Conservation (phyloP, 2,329 filamentous ascomycete species). For the Whalleya microplaca region DNA sequence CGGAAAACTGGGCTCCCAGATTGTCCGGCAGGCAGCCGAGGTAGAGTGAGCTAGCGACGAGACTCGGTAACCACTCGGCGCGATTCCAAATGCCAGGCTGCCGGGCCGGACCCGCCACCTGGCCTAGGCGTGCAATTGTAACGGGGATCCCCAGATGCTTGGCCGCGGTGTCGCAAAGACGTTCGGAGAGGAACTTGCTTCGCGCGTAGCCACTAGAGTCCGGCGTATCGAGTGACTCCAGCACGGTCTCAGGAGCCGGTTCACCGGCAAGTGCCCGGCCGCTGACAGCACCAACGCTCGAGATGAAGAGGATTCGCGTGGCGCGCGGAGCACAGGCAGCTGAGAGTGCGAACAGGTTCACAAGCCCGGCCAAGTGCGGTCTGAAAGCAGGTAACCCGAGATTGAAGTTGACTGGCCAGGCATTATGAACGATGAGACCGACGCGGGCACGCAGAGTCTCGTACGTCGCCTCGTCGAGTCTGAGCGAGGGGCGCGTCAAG, state of each 20-base stretch:
- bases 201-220: conserved; percentile 29
- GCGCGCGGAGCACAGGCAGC: conserved; percentile 6
- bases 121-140: conserved; percentile 32
- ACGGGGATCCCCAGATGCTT: conserved; percentile 15
- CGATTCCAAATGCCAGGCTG: conserved; percentile 42
- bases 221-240: conserved; percentile 9
- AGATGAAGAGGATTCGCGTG: conserved; percentile 27
- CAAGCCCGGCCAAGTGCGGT: conserved; percentile 11
- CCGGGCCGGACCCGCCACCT: conserved; percentile 31
- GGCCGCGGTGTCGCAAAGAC: conserved; percentile 29
- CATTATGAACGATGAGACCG: conserved; percentile 27
- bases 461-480: conserved; percentile 19
- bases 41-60: conserved; percentile 44
- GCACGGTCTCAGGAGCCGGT: conserved; percentile 21
- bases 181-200: conserved; percentile 35
- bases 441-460: conserved; percentile 13
- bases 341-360: conserved; percentile 26
- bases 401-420: conserved; percentile 22
- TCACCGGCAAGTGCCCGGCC: conserved; percentile 2
- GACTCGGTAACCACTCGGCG: conserved; percentile 46
- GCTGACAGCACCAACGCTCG: conserved; percentile 23
- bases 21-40: conserved; percentile 42
- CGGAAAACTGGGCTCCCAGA: conserved; percentile 37
- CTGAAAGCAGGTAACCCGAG: conserved; percentile 12
- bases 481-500: conserved; percentile 22